Conservation (phyloP, 108 stramenopile genomes). For the Cylindrotheca fusiformis region DNA sequence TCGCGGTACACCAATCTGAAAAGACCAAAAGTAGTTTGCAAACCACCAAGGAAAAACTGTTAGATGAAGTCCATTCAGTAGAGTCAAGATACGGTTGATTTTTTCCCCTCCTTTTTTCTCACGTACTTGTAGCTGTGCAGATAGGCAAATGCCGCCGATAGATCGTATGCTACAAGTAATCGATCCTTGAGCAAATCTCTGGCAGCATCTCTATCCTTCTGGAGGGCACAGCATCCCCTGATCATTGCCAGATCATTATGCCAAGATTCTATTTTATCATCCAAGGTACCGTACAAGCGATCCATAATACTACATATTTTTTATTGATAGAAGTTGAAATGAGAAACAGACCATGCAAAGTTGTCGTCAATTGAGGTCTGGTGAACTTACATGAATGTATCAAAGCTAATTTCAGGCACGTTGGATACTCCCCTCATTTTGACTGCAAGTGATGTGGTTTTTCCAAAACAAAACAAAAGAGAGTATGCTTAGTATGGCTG, state of each 20-base stretch:
- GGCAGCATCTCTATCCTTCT: constrained; percentile 1
- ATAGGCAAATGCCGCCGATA: constrained; percentile 59
- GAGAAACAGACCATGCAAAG: too few relatives aligned
- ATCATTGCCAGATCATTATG: constrained; percentile 8
- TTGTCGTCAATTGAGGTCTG: too few relatives aligned
- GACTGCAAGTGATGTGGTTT: too few relatives aligned
- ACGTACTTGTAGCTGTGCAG: constrained; percentile 43
- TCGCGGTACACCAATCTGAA: constrained; percentile 40
- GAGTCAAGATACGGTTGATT: too few relatives aligned
- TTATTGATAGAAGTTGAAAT: not conserved
- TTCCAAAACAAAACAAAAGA: too few relatives aligned
- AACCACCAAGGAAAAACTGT: too few relatives aligned
- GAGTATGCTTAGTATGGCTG: not conserved
- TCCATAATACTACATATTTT: constrained; percentile 34
- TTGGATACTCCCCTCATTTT: constrained; percentile 36
- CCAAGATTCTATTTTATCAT: constrained; percentile 59
- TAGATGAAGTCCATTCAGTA: too few relatives aligned
- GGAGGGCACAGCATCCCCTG: constrained; percentile 26
- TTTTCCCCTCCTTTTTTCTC: too few relatives aligned
- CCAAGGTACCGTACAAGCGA: constrained; percentile 68
- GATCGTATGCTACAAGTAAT: constrained; percentile 64
- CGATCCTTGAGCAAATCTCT: constrained; percentile 41
- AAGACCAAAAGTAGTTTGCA: too few relatives aligned
- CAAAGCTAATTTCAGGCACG: constrained; percentile 11
- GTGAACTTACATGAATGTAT: constrained; percentile 38